Evolutionary conservation across 805 yeast genomes (phyloP), one percentile per base, ranked within the genome.

Genomic region (Tetrapisispora arboricola): DNA sequence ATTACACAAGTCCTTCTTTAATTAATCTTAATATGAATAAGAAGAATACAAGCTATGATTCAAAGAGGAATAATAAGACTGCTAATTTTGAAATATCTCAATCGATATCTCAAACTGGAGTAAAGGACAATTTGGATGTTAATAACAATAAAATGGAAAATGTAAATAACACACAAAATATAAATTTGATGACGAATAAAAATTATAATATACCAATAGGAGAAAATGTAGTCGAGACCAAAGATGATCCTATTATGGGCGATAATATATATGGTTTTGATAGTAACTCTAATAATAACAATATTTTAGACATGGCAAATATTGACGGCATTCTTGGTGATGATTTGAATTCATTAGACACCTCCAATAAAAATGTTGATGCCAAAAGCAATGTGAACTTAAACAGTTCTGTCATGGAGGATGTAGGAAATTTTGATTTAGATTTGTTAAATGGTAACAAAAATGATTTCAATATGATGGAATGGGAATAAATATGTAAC

Each of bases 401-500:
- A 15, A 11, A 36, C 24, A 26, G 20, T 13, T 12, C 36, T n/a
- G 30, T 12, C 6, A 6, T 31, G 8, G 16, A 6, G 2, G n/a
- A 20, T 6, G 28, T 5, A 13, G 42, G 33, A 15, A 49, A 42
- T 18, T 50, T 46, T 39, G 46, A 51, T 29, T 34, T 54, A 21
- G 53, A 51, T 36, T 41, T 55, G 9, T 34, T 51, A 25, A 55
- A 51, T 15, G 34, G 41, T 11, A 46, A 46, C 31, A 53, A 53
- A 32, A 44, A 43, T 17, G 57, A 55, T 30, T 48, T 57, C 44
- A 50, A 53, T 36, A 49, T 54, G 24, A 41, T 57, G 44, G 47
- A 50, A 27, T 55, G 60, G 58, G 54, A 51, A 32, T 50, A 44
- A 37, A 15, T 9, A n/a, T 8, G 12, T 19, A 19, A 5, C 8